Percentiles rank a stretch among this genome's conserved stretches.
Evolutionary conservation across 2,329 filamentous ascomycete species (phyloP).

Genomic region (Cercospora nicotianae): DNA sequence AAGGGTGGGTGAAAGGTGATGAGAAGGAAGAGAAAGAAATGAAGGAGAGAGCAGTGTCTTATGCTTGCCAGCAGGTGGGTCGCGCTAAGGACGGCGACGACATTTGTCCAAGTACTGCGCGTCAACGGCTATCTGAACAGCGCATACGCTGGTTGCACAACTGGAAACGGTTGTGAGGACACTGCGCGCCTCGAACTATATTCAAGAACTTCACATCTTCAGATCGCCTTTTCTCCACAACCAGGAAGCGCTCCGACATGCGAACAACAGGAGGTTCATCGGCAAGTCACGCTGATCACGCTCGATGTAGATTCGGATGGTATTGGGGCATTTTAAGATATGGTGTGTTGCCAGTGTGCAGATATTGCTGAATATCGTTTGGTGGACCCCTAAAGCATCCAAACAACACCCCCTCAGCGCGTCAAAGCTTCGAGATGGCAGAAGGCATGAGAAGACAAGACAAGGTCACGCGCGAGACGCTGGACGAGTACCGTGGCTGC

Average conservation of each 20-base stretch:
- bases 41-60: not conserved
- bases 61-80: not conserved
- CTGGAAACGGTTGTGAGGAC: not conserved
- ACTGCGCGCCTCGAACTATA: not conserved
- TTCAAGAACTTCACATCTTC: not conserved
- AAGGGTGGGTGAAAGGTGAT: not conserved
- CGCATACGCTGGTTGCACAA: not conserved
- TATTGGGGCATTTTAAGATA: not conserved
- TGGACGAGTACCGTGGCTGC: not conserved
- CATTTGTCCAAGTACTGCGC: not conserved
- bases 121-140: not conserved
- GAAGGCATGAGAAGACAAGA: not conserved
- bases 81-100: not conserved
- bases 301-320: not conserved
- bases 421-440: not conserved
- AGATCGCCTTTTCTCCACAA: not conserved
- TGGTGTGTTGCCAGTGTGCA: not conserved
- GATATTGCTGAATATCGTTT: not conserved
- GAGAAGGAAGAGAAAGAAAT: not conserved
- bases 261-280: not conserved
- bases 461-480: not conserved
- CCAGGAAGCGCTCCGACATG: not conserved
- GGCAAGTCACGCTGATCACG: not conserved
- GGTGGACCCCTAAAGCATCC: not conserved
- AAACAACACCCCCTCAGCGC: not conserved